A percentile compares a stretch with the other conserved stretches of the same genome.
phyloP scores from a whole-genome alignment of 176 grass and related monocot genomes.

The Eragrostis nindensis region DNA sequence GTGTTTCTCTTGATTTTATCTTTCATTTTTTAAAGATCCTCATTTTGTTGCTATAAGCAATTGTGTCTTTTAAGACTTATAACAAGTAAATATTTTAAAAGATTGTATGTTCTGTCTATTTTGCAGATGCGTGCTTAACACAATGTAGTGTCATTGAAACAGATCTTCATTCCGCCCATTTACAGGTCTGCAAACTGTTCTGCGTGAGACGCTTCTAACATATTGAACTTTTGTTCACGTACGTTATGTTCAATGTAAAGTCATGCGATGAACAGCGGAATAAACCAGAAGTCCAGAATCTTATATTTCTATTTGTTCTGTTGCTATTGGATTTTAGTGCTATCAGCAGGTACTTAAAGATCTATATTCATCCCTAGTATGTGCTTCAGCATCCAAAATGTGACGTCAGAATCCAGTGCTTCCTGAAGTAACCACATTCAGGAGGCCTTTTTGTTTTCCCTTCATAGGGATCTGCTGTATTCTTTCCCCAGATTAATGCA shows the following conservation, averaged over 20 bases:
- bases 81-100: conserved; percentile 28
- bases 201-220: conserved; percentile 23
- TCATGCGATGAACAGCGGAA: neutral
- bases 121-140: conserved; percentile 76
- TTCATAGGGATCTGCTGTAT: neutral
- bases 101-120: conserved; percentile 11
- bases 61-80: conserved; percentile 1
- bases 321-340: conserved; percentile 12
- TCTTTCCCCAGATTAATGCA: conserved; percentile 29
- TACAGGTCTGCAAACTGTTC: conserved; percentile 62
- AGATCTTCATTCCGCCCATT: conserved; percentile 84
- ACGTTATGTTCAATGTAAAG: neutral
- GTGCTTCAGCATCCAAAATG: conserved; percentile 4
- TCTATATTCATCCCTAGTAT: conserved; percentile 16
- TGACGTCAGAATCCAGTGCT: neutral
- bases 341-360: neutral
- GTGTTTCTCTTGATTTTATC: neutral
- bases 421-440: neutral
- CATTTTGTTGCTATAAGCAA: conserved; percentile 4
- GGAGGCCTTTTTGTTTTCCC: conserved; percentile 1
- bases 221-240: conserved; percentile 26
- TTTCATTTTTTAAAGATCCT: neutral
- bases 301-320: neutral
- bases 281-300: neutral
- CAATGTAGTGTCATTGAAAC: conserved; percentile 72